Base-by-base conservation (phyloP, 176 grass and related monocot species). In the Bolboschoenus planiculmis region DNA sequence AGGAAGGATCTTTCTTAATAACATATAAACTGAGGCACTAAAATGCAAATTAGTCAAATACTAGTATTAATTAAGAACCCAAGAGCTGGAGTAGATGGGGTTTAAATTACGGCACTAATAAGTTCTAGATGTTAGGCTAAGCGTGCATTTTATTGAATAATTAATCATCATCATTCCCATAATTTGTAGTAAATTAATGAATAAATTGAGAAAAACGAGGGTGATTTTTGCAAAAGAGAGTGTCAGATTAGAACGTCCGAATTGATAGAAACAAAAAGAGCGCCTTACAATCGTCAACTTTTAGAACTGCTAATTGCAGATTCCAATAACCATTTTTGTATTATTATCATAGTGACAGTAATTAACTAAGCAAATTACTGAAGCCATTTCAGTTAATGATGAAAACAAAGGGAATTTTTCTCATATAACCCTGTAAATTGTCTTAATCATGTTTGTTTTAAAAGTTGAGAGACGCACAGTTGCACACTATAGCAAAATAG, bases 211-310 rank as follows among this genome's bases (percentile, higher is more conserved):
- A 47, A 2, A 63, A 63, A 81, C 79, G 57, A 81, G 57, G 34
- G 64, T 40, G 18, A 68, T 40, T 37, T 68, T n/a, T 37, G 1
- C 27, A 31, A 63, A 30, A 63, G 26, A 67, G 15, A 37, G 63
- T 81, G 79, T 81, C 79, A 81, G 79, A 81, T 64, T 81, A 59
- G 78, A 80, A 43, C 54, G 78, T 80, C 78, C 18, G 33, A 80
- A 40, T 80, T 60, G 78, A 80, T 40, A 60, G n/a, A 59, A 80
- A 60, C 54, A 80, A 80, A 80, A 59, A 60, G 24, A 23, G 30
- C 0, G 1, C 5, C 50, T 53, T 24, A 43, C 78, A 60, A 21
- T 80, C 51, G 77, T 58, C 51, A 58, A 79, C 50, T 57, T 36
- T 79, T 51, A 65, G 79, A 82, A 64, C 79, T 65, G 57, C n/a